Percentiles rank a stretch among this genome's conserved stretches.
Evolutionary conservation across 441 rosid species (phyloP).

Genomic region (Populus hybrid): DNA sequence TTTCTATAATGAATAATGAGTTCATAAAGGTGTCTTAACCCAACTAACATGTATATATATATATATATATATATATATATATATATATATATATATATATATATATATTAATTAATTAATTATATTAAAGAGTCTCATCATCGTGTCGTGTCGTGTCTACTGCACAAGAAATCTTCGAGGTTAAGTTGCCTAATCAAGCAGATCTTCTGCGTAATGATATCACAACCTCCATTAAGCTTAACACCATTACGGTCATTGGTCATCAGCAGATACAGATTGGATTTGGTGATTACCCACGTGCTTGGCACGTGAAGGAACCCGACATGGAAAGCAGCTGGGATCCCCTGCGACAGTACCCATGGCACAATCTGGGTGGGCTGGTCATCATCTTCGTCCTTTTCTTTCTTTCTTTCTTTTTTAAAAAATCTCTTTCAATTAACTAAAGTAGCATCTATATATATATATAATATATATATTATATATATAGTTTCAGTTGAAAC

Average conservation of each 20-base stretch:
- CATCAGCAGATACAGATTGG: background rate
- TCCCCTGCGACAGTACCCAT: conserved; percentile 24
- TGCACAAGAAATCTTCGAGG: background rate
- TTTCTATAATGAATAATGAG: background rate
- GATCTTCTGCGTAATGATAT: background rate
- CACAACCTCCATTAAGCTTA: background rate
- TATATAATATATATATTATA: background rate
- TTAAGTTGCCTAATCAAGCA: conserved; percentile 10
- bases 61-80: background rate
- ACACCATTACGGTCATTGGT: background rate
- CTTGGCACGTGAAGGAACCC: conserved; percentile 15
- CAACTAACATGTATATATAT: too few species aligned
- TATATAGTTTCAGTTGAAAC: conserved; percentile 22
- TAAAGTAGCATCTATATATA: background rate
- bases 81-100: background rate
- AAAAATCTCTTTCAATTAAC: background rate
- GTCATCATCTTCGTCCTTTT: background rate
- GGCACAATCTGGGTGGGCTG: conserved; percentile 18
- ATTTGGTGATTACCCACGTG: conserved; percentile 9
- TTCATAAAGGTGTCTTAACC: conserved; percentile 1
- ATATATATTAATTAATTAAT: background rate
- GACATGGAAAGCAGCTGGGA: conserved; percentile 3
- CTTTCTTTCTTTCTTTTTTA: background rate
- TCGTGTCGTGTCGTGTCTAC: conserved; percentile 11
- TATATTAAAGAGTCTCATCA: background rate